A percentile compares a stretch with the other conserved stretches of the same genome.
phyloP scores from a whole-genome alignment of 164 flowering plant species.

The Santalum album region DNA sequence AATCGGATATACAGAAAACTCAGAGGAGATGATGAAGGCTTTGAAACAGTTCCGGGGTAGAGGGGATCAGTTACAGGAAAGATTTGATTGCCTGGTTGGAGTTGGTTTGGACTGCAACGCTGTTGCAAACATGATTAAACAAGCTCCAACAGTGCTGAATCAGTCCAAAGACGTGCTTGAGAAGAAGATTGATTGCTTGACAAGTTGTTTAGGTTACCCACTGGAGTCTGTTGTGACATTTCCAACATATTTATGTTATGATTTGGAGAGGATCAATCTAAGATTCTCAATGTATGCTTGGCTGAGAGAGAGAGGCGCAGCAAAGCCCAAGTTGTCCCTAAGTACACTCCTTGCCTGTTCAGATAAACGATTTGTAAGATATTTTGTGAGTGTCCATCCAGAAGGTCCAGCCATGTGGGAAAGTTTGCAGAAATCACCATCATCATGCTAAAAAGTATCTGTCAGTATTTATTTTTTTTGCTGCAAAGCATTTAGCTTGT shows the following conservation, averaged over 20 bases:
- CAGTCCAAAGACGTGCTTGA: slow-evolving; percentile 39
- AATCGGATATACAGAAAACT: slow-evolving; percentile 40
- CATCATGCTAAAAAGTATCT: slow-evolving; percentile 1
- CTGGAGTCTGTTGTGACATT: slow-evolving; percentile 29
- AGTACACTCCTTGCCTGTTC: slow-evolving; percentile 48
- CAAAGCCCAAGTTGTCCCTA: slow-evolving; percentile 26
- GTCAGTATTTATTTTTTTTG: no score
- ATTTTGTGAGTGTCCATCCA: slow-evolving; percentile 47
- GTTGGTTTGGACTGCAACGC: slow-evolving; percentile 42
- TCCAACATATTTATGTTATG: slow-evolving; percentile 47
- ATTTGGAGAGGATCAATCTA: slow-evolving; percentile 28
- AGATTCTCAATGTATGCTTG: slow-evolving; percentile 53
- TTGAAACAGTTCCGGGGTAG: slow-evolving; percentile 44
- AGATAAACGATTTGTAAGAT: slow-evolving; percentile 37
- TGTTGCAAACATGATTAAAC: slow-evolving; percentile 29
- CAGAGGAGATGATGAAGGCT: slow-evolving; percentile 46
- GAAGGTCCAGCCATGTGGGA: slow-evolving; percentile 48
- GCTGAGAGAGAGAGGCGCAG: slow-evolving; percentile 37
- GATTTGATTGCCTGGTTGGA: slow-evolving; percentile 44
- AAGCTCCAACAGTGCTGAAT: slow-evolving; percentile 38
- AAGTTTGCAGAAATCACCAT: slow-evolving; percentile 17
- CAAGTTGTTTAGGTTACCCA: slow-evolving; percentile 31
- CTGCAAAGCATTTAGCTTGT: no score
- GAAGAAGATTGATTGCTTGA: slow-evolving; percentile 34
- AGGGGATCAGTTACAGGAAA: slow-evolving; percentile 54